Conservation (phyloP, 1,139 yeast species). For the Saccharomyces uvarum region DNA sequence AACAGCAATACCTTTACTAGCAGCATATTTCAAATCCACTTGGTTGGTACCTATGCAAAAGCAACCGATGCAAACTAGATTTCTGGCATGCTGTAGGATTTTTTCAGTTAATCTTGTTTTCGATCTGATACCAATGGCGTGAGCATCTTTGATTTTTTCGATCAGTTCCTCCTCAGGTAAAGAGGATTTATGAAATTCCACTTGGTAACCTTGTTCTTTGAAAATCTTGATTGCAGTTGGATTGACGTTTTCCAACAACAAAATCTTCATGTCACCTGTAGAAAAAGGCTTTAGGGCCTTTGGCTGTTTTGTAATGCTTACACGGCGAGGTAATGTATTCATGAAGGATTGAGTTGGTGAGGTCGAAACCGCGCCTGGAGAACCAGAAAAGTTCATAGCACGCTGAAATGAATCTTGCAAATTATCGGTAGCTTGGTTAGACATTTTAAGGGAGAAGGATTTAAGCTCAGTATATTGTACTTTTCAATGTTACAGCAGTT, state of each 20-base stretch:
- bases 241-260: constrained; percentile 87
- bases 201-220: constrained; percentile 88
- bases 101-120: constrained; percentile 82
- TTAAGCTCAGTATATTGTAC: not conserved
- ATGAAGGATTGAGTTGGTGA: constrained; percentile 41
- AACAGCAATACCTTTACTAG: constrained; percentile 87
- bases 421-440: constrained; percentile 43
- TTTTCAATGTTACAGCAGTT: not conserved
- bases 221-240: constrained; percentile 83
- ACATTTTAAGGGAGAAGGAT: constrained; percentile 4
- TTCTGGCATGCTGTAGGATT: constrained; percentile 75
- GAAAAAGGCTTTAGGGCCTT: constrained; percentile 36
- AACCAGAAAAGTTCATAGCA: constrained; percentile 37
- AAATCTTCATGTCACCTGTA: constrained; percentile 72
- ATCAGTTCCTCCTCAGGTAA: constrained; percentile 88
- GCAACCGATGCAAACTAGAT: constrained; percentile 88
- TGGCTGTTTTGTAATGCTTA: constrained; percentile 39
- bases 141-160: constrained; percentile 87
- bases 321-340: constrained; percentile 31
- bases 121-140: constrained; percentile 96
- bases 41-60: constrained; percentile 99
- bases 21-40: constrained; percentile 88
- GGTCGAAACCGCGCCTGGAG: constrained; percentile 70
- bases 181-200: constrained; percentile 85
- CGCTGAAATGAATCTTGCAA: constrained; percentile 49